A percentile compares a stretch with the other conserved stretches of the same genome.
phyloP scores from a whole-genome alignment of 805 yeast species.

The Wilhelminamyces savonicus region DNA sequence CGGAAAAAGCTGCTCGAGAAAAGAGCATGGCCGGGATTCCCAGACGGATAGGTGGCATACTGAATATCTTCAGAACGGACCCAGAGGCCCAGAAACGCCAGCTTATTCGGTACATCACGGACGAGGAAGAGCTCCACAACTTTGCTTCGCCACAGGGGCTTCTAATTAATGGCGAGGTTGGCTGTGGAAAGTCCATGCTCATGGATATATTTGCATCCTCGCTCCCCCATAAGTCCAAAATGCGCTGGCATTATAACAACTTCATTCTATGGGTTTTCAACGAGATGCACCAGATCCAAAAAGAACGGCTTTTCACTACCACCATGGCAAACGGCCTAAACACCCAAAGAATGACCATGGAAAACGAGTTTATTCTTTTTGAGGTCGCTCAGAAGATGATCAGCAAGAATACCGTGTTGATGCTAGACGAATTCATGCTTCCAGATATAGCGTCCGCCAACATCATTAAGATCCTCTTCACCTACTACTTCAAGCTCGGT shows the following conservation, averaged over 20 bases:
- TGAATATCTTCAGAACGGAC: slow-evolving; percentile 21
- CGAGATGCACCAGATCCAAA: slow-evolving; percentile 52
- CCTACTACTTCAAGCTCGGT: slow-evolving; percentile 65
- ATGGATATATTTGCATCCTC: slow-evolving; percentile 67
- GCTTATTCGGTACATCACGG: slow-evolving; percentile 45
- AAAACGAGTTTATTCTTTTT: slow-evolving; percentile 58
- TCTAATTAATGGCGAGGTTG: slow-evolving; percentile 59
- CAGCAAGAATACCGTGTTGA: slow-evolving; percentile 47
- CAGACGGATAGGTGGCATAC: slow-evolving; percentile 10
- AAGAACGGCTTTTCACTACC: slow-evolving; percentile 33
- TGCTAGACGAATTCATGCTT: slow-evolving; percentile 70
- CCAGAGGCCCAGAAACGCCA: slow-evolving; percentile 25
- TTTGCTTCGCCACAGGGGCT: slow-evolving; percentile 61
- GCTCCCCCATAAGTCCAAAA: slow-evolving; percentile 56
- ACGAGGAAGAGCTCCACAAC: slow-evolving; percentile 53
- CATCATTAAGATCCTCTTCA: slow-evolving; percentile 56
- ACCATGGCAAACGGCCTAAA: slow-evolving; percentile 13
- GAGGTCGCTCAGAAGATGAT: slow-evolving; percentile 66
- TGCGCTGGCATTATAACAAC: slow-evolving; percentile 66
- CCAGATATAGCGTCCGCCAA: slow-evolving; percentile 75
- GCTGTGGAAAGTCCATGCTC: slow-evolving; percentile 70
- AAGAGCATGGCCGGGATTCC: slow-evolving; percentile 3
- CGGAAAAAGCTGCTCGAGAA: slow-evolving; percentile 12
- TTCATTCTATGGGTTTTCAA: slow-evolving; percentile 64
- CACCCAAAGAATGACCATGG: slow-evolving; percentile 32